phyloP scores from a whole-genome alignment of 768 basidiomycete species.

The Termitomyces sp. region DNA sequence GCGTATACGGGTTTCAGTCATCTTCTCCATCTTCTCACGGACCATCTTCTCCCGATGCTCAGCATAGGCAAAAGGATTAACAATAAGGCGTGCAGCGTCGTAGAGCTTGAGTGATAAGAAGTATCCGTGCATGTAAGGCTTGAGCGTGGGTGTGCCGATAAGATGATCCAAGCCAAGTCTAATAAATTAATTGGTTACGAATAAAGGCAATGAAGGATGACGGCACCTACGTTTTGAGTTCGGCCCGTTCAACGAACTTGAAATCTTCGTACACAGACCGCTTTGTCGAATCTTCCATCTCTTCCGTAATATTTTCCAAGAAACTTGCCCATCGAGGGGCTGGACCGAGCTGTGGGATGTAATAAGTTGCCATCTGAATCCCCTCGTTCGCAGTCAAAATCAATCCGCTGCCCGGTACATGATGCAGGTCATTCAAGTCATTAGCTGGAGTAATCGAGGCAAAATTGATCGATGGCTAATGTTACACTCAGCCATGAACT shows the following conservation, averaged over 20 bases:
- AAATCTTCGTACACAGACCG: conserved; percentile 90
- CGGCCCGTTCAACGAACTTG: conserved; percentile 90
- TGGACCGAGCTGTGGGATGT: conserved; percentile 93
- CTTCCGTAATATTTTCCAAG: conserved; percentile 97
- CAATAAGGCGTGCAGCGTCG: conserved; percentile 90
- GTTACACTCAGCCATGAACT: conserved; percentile 6
- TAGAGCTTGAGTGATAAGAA: conserved; percentile 95
- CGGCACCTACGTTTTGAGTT: conserved; percentile 71
- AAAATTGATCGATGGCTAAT: conserved; percentile 79
- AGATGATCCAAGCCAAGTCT: conserved; percentile 95
- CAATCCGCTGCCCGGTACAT: conserved; percentile 84
- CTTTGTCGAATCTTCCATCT: conserved; percentile 86
- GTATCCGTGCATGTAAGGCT: conserved; percentile 99
- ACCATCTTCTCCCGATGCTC: conserved; percentile 91
- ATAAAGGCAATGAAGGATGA: conserved; percentile 1
- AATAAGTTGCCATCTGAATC: conserved; percentile 93
- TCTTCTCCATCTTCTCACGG: conserved; percentile 85
- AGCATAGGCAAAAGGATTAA: conserved; percentile 93
- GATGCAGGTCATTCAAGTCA: conserved; percentile 88
- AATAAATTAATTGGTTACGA: conserved; percentile 7
- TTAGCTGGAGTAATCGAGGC: conserved; percentile 87
- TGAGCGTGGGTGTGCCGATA: conserved; percentile 89
- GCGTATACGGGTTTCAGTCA: conserved; percentile 91
- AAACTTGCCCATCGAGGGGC: conserved; percentile 97
- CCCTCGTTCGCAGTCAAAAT: conserved; percentile 93